Percentiles rank a stretch among this genome's conserved stretches.
phyloP scores from a whole-genome alignment of 768 basidiomycete species.

The Serendipita indica region DNA sequence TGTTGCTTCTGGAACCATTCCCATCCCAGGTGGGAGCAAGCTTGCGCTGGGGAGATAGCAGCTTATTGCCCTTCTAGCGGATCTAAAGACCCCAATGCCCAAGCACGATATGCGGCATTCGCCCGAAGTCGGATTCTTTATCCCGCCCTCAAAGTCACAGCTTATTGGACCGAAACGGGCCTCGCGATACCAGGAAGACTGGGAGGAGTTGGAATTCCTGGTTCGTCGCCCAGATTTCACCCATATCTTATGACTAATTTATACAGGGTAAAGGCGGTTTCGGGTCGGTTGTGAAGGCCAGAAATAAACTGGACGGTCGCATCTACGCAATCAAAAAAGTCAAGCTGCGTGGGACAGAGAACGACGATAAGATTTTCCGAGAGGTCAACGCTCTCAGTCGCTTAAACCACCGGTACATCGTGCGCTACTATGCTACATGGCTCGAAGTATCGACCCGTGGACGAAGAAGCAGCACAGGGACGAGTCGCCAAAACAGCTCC shows the following conservation, averaged over 20 bases:
- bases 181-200: slow-evolving; percentile 78
- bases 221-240: no score
- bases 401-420: slow-evolving; percentile 79
- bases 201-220: slow-evolving; percentile 80
- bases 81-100: slow-evolving; percentile 38
- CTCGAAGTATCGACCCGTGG: slow-evolving; percentile 52
- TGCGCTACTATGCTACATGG: slow-evolving; percentile 86
- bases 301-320: slow-evolving; percentile 71
- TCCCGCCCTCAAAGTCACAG: slow-evolving; percentile 21
- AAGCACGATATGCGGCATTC: slow-evolving; percentile 30
- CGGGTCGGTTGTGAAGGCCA: slow-evolving; percentile 89
- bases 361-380: slow-evolving; percentile 75
- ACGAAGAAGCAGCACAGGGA: neutral
- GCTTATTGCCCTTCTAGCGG: slow-evolving; percentile 18
- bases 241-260: slow-evolving; percentile 2
- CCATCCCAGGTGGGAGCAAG: neutral
- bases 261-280: slow-evolving; percentile 75
- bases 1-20: neutral
- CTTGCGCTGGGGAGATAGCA: slow-evolving; percentile 4
- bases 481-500: slow-evolving; percentile 11
- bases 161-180: slow-evolving; percentile 19
- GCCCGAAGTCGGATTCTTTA: slow-evolving; percentile 54
- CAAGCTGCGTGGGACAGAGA: slow-evolving; percentile 58
- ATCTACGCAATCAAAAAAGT: slow-evolving; percentile 92
- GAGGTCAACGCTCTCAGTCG: slow-evolving; percentile 83